Percentiles rank a stretch among this genome's conserved stretches.
phyloP scores from a whole-genome alignment of 169 alveolate genomes.

The Plasmodium knowlesi region DNA sequence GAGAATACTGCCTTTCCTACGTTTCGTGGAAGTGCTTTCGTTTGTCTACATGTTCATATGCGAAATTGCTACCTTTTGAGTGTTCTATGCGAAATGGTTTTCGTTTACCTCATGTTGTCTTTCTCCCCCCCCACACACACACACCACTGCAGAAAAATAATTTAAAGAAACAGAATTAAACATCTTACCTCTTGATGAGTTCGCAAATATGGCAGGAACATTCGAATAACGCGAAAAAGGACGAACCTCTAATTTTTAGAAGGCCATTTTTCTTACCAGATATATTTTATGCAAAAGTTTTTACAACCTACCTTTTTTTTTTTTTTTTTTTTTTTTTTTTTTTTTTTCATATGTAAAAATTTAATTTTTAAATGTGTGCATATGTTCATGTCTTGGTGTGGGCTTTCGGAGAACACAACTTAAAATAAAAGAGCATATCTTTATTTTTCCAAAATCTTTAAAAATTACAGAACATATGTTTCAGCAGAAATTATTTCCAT shows the following conservation, averaged over 20 bases:
- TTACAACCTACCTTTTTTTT: background rate
- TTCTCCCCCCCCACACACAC: background rate
- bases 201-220: background rate
- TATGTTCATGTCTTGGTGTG: background rate
- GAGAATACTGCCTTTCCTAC: background rate
- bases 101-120: background rate
- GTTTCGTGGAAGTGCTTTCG: background rate
- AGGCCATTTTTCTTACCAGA: background rate
- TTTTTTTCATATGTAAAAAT: background rate
- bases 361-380: background rate
- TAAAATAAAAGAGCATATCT: background rate
- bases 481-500: background rate
- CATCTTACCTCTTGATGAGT: background rate
- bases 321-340: background rate
- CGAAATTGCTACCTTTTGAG: background rate
- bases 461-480: background rate
- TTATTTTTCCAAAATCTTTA: background rate
- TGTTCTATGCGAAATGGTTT: background rate
- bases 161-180: conserved; percentile 15
- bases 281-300: background rate
- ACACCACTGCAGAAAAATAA: conserved; percentile 35
- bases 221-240: background rate
- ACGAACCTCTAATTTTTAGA: background rate
- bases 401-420: background rate
- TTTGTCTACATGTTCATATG: background rate